A percentile compares a stretch with the other conserved stretches of the same genome.
Evolutionary conservation across 2,329 filamentous ascomycete species (phyloP).

Genomic region (Graphilbum fragrans): DNA sequence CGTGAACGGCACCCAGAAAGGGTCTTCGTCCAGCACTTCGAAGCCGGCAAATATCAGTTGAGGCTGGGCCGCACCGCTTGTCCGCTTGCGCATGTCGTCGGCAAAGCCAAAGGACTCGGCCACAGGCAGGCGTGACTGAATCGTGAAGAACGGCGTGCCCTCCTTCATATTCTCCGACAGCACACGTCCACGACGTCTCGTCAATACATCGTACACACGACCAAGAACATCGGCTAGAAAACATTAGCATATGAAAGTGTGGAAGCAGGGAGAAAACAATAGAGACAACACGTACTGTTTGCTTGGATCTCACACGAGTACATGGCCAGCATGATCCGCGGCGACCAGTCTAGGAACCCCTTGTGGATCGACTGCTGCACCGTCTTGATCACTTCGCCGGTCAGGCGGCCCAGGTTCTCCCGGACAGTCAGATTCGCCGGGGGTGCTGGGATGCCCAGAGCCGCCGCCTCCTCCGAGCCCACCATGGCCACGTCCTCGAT

Average conservation of each 20-base stretch:
- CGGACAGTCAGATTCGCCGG: constrained; percentile 15
- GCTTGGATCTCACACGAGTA: constrained; percentile 97
- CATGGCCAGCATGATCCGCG: constrained; percentile 92
- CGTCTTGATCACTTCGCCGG: constrained; percentile 85
- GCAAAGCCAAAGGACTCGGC: constrained; percentile 93
- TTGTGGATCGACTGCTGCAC: constrained; percentile 72
- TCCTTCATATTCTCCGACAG: constrained; percentile 87
- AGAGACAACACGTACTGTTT: constrained; percentile 47
- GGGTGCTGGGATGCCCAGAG: constrained; percentile 18
- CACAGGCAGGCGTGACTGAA: constrained; percentile 76
- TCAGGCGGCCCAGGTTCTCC: constrained; percentile 66
- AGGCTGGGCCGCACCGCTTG: constrained; percentile 78
- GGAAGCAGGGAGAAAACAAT: not conserved
- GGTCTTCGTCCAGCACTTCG: constrained; percentile 87
- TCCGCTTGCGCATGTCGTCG: constrained; percentile 93
- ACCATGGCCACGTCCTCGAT: constrained; percentile 66
- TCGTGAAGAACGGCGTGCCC: constrained; percentile 92
- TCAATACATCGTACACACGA: constrained; percentile 95
- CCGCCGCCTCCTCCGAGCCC: not conserved
- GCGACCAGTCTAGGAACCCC: constrained; percentile 91
- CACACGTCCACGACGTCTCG: constrained; percentile 78
- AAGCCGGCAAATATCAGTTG: constrained; percentile 91
- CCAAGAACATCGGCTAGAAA: constrained; percentile 75
- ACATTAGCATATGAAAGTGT: not conserved
- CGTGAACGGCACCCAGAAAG: constrained; percentile 94